Evolutionary conservation across 2,329 filamentous ascomycete genomes (phyloP).

Genomic region (Calonectria ilicicola): DNA sequence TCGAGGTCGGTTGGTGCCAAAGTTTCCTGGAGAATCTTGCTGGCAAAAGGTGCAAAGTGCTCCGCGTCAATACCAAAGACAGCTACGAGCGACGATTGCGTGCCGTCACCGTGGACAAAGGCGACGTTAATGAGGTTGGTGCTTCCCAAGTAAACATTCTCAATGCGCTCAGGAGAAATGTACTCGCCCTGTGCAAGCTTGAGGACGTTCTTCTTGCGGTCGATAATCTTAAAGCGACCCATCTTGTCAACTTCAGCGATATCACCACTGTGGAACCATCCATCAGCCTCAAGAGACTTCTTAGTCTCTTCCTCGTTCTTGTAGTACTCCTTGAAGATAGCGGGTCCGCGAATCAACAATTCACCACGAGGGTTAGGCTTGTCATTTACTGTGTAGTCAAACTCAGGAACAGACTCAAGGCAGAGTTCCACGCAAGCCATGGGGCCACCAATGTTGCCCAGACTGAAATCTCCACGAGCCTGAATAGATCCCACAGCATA

Average conservation of each 20-base stretch:
- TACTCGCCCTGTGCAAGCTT: conserved; percentile 99
- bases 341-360: conserved; percentile 84
- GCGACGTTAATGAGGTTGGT: conserved; percentile 82
- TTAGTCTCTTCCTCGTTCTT: conserved; percentile 89
- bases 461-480: conserved; percentile 74
- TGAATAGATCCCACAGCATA: conserved; percentile 84
- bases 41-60: conserved; percentile 83
- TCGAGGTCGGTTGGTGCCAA: conserved; percentile 74
- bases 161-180: conserved; percentile 95
- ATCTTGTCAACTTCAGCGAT: conserved; percentile 86
- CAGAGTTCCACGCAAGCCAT: conserved; percentile 79
- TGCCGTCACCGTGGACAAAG: conserved; percentile 91
- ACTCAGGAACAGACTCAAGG: conserved; percentile 88
- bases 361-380: conserved; percentile 92
- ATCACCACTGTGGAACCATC: conserved; percentile 98
- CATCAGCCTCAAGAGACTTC: conserved; percentile 85
- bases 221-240: conserved; percentile 92
- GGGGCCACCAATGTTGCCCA: conserved; percentile 85
- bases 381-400: conserved; percentile 91
- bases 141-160: conserved; percentile 92
- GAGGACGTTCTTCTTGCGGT: conserved; percentile 98
- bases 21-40: conserved; percentile 77
- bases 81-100: conserved; percentile 84
- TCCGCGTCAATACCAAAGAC: conserved; percentile 91
- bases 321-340: conserved; percentile 88